Percentiles rank a stretch among this genome's conserved stretches.
Evolutionary conservation across 768 basidiomycete species (phyloP).

Genomic region (Pleurotus citrinopileatus): DNA sequence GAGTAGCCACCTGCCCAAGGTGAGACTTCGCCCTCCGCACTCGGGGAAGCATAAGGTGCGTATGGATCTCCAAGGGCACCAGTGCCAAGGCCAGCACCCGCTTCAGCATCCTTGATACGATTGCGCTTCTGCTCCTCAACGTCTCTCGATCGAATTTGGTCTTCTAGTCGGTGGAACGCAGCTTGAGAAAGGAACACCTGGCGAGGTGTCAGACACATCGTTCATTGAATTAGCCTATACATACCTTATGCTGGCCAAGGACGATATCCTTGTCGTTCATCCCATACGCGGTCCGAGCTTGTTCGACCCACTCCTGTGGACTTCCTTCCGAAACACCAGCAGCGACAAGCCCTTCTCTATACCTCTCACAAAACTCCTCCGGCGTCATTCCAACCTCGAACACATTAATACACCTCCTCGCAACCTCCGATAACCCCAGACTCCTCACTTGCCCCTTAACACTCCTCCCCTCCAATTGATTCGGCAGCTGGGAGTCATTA

Average conservation of each 20-base stretch:
- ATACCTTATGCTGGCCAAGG: conserved; percentile 80
- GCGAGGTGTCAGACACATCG: neutral
- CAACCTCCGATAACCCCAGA: conserved; percentile 75
- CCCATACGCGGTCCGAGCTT: conserved; percentile 52
- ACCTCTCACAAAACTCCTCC: conserved; percentile 83
- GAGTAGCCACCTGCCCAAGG: conserved; percentile 39
- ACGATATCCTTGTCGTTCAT: conserved; percentile 73
- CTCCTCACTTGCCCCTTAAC: conserved; percentile 92
- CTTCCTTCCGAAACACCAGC: conserved; percentile 59
- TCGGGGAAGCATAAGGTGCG: conserved; percentile 67
- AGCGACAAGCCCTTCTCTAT: conserved; percentile 60
- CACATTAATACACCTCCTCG: conserved; percentile 58
- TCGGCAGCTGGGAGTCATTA: conserved; percentile 92
- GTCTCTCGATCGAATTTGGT: conserved; percentile 78
- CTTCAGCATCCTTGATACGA: conserved; percentile 71
- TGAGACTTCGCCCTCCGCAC: conserved; percentile 35
- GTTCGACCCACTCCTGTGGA: conserved; percentile 57
- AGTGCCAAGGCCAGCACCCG: conserved; percentile 63
- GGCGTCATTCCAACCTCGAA: conserved; percentile 87
- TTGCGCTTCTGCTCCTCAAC: conserved; percentile 85
- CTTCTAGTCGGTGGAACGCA: conserved; percentile 88
- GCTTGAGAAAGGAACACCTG: conserved; percentile 87
- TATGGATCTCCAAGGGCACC: conserved; percentile 65
- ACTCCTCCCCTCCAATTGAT: conserved; percentile 88
- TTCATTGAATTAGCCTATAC: conserved; percentile 15